These are phyloP conservation scores for Alternaria viburni DNA, from an alignment of 2,329 filamentous ascomycete genomes.

Conservation along the genomic window DNA sequence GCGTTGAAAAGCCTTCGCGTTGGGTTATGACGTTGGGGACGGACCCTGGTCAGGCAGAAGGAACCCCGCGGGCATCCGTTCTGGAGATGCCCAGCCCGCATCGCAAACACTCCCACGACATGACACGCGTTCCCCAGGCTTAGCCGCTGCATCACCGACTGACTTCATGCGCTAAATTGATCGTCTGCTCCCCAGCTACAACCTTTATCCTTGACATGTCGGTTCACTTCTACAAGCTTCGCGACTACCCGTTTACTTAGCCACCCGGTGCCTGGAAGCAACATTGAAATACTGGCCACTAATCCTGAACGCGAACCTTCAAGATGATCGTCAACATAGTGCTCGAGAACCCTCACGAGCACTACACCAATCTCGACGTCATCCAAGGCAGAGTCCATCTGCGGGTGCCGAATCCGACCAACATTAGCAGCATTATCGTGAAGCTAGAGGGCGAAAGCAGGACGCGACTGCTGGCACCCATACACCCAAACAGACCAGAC, in stretches of 20 bases:
- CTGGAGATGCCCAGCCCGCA: slow-evolving; percentile 22
- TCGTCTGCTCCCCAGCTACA: slow-evolving; percentile 7
- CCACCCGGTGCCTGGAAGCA: slow-evolving; percentile 6
- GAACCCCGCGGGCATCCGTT: slow-evolving; percentile 27
- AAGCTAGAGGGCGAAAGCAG: slow-evolving; percentile 83
- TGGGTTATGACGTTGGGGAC: slow-evolving; percentile 25
- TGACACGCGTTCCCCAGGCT: slow-evolving; percentile 43
- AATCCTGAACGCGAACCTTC: slow-evolving; percentile 4
- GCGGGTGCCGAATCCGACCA: slow-evolving; percentile 52
- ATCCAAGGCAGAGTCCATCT: slow-evolving; percentile 65
- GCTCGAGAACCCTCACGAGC: slow-evolving; percentile 69
- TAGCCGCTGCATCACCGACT: slow-evolving; percentile 26
- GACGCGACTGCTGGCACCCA: slow-evolving; percentile 66
- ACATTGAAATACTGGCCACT: not conserved
- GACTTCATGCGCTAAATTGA: slow-evolving; percentile 12
- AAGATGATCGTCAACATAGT: slow-evolving; percentile 64
- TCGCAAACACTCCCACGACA: slow-evolving; percentile 25
- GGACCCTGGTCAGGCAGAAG: slow-evolving; percentile 4
- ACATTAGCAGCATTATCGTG: slow-evolving; percentile 67
- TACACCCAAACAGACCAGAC: slow-evolving; percentile 49
- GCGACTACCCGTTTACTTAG: slow-evolving; percentile 23
- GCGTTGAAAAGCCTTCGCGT: not conserved
- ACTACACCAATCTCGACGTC: slow-evolving; percentile 81
- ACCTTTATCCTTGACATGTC: slow-evolving; percentile 32
- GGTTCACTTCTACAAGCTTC: slow-evolving; percentile 19